Conservation (phyloP, 2,329 filamentous ascomycete genomes). For the Sporothrix curviconia region DNA sequence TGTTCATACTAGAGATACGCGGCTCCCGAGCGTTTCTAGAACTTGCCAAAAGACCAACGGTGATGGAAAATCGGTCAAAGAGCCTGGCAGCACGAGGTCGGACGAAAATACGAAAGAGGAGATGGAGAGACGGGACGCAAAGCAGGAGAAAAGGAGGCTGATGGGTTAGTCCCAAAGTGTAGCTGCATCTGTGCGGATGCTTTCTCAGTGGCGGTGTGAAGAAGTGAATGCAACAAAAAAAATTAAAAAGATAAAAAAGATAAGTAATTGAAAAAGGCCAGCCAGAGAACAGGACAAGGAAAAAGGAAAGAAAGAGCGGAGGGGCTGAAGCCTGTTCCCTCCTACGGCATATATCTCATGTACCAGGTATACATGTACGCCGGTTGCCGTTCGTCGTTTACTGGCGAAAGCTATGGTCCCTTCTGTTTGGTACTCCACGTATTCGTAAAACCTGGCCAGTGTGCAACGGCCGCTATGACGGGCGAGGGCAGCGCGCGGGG, state of each 20-base stretch:
- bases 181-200: neutral
- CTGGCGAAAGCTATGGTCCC: neutral
- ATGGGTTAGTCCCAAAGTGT: neutral
- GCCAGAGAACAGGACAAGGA: neutral
- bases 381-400: neutral
- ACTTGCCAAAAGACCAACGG: neutral
- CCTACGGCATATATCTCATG: neutral
- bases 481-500: constrained; percentile 1
- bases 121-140: neutral
- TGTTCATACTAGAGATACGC: neutral
- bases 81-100: too few species aligned
- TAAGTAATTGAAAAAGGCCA: neutral
- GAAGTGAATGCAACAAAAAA: neutral
- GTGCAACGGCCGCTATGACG: constrained; percentile 2
- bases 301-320: neutral
- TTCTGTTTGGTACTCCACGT: neutral
- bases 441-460: neutral
- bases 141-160: constrained; percentile 2
- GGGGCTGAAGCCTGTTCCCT: neutral
- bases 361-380: neutral
- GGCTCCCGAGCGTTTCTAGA: neutral
- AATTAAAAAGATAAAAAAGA: neutral
- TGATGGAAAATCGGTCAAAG: neutral
- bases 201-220: neutral
- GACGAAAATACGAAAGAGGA: too few species aligned